Conservation (phyloP, 73 alveolate species). For the Stentor coeruleus region DNA sequence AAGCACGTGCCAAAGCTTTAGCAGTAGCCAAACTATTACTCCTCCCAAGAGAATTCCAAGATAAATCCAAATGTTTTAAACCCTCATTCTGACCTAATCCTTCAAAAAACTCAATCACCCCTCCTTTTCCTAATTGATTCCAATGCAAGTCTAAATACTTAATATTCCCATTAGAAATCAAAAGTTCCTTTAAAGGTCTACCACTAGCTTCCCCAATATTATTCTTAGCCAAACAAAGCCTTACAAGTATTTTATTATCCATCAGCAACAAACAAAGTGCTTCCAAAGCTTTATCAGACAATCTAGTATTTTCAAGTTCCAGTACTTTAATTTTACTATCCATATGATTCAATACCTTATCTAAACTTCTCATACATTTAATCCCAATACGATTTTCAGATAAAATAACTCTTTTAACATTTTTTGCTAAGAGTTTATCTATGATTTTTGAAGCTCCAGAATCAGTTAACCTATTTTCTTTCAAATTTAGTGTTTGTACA, state of each 20-base stretch:
- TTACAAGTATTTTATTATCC: not conserved
- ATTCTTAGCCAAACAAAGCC: not conserved
- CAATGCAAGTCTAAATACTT: constrained; percentile 31
- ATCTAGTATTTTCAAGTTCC: constrained; percentile 8
- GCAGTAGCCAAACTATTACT: constrained; percentile 10
- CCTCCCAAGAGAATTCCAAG: constrained; percentile 56
- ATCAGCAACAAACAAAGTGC: not conserved
- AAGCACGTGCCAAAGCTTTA: constrained; percentile 26
- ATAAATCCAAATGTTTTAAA: constrained; percentile 46
- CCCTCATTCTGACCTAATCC: constrained; percentile 34
- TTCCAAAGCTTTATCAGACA: not conserved
- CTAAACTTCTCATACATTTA: no score
- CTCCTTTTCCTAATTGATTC: constrained; percentile 54
- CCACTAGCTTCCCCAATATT: not conserved
- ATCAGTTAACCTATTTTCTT: no score
- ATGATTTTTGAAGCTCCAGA: no score
- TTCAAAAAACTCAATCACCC: constrained; percentile 35
- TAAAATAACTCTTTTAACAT: no score
- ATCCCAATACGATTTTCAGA: no score
- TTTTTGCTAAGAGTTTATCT: no score
- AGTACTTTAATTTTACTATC: no score
- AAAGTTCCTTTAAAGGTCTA: not conserved
- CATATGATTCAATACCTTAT: no score
- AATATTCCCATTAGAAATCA: not conserved
- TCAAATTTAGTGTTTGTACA: no score